Conservation (phyloP, 176 grass and related monocot species). For the Poa annua region DNA sequence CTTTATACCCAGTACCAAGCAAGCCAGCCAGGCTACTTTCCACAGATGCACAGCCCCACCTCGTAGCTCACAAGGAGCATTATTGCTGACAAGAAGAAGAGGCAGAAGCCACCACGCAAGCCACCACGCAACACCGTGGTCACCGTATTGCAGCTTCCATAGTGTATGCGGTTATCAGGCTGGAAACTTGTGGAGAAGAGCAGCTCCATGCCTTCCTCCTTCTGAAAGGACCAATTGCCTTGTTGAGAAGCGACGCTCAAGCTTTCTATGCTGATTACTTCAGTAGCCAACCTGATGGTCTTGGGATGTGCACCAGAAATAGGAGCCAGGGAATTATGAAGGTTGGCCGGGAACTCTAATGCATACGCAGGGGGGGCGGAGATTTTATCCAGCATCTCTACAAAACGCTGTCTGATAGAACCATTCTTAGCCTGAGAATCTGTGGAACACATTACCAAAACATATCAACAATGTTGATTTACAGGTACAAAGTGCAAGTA, state of each 20-base stretch:
- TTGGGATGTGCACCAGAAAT: slow-evolving; percentile 38
- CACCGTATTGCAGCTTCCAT: slow-evolving; percentile 46
- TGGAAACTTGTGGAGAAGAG: slow-evolving; percentile 56
- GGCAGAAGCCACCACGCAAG: slow-evolving; percentile 81
- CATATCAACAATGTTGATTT: slow-evolving; percentile 47
- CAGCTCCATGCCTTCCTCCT: slow-evolving; percentile 59
- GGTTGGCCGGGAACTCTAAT: slow-evolving; percentile 53
- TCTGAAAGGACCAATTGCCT: slow-evolving; percentile 50
- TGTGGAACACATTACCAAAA: slow-evolving; percentile 39
- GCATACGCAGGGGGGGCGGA: slow-evolving; percentile 87
- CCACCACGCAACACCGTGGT: slow-evolving; percentile 60
- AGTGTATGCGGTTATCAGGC: slow-evolving; percentile 52
- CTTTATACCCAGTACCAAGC: slow-evolving; percentile 29
- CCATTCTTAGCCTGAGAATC: slow-evolving; percentile 47
- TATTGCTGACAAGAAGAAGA: slow-evolving; percentile 72
- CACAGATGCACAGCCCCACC: slow-evolving; percentile 73
- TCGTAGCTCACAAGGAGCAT: slow-evolving; percentile 75
- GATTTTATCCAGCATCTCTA: slow-evolving; percentile 75
- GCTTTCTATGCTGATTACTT: slow-evolving; percentile 62
- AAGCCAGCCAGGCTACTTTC: slow-evolving; percentile 46
- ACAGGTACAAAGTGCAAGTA: slow-evolving; percentile 9
- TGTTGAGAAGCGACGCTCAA: slow-evolving; percentile 38
- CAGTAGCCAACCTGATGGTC: slow-evolving; percentile 60
- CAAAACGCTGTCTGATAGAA: slow-evolving; percentile 45
- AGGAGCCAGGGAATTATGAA: slow-evolving; percentile 40